Base-by-base conservation (phyloP, 495 filamentous ascomycete species). In the Penicillium longicatenatum region DNA sequence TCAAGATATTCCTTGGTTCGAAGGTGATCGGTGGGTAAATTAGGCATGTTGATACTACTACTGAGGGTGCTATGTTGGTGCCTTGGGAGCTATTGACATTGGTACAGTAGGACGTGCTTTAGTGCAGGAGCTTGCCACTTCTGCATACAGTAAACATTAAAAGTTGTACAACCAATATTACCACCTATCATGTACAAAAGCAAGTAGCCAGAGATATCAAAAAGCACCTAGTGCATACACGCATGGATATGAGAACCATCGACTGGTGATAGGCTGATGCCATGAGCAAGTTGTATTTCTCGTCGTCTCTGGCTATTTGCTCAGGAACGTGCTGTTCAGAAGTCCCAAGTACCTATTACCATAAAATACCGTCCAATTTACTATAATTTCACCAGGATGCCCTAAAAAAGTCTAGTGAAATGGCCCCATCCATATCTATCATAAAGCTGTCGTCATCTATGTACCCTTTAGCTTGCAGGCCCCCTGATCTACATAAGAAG, bases 401-500 rank as follows among this genome's bases (percentile, higher is more conserved):
- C 24, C 10, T 17, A 48, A 48, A 39, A 31, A n/a, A 6, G 52
- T 19, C 20, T 29, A 48, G 48, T 37, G 30, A 29, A 53, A 53
- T 46, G 55, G 60, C 50, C 54, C 50, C 57, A 52, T 57, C 33
- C 35, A 20, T 55, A 52, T 58, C 57, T 55, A 57, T 61, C 24
- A 51, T 21, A 29, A 29, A 37, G 53, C 30, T 60, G 62, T 59
- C 56, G 65, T 67, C 62, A 67, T 67, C 52, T 8, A 9, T 11
- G 19, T 29, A 26, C 43, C n/a, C n/a, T 37, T 30, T 57, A 56
- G 42, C 42, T 61, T 26, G 41, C 21, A 24, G 19, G 14, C 30
- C 62, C 55, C 63, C 60, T 63, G 55, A 59, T 66, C 49, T 63
- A n/a, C 54, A 47, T 45, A 24, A 46, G 5, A 46, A 22, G 10